Base-by-base conservation (phyloP, 1,284 basidiomycete genomes). In the Fomitopsis schrenkii region DNA sequence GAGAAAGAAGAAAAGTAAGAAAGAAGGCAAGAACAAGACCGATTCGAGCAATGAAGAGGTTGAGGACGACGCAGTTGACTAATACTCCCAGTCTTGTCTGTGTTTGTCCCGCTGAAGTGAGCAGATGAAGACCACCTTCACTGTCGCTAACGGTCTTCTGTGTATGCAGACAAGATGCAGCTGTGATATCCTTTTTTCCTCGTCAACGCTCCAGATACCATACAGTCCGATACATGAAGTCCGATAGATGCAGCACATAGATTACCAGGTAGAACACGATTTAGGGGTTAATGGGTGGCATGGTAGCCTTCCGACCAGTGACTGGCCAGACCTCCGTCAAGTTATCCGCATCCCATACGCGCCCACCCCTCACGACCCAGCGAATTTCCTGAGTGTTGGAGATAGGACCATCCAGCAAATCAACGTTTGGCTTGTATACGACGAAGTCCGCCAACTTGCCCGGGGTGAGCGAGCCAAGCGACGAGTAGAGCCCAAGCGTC, bases 361-460 rank as follows among this genome's bases (percentile, higher is more conserved):
- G 78, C 36, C 88, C 87, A 41, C 87, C 87, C 48, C 85, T 76
- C 1, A 79, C 80, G 46, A 90, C 86, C 62, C 80, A 81, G 44
- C 69, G 73, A 52, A 89, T 74, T 17, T 85, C 74, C 54, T 74
- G 73, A 7, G 85, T 84, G 52, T 71, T 68, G 5, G 71, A 76
- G 54, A 89, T 84, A 56, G 82, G 77, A 46, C 74, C 85, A 6
- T 79, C 67, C 15, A 90, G 70, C 28, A 91, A 71, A 67, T 89
- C 79, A 35, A 86, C 76, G 5, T 76, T 83, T 10, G 80, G 78
- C 14, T 81, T 83, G 68, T 87, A 90, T 28, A 90, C 69, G 44
- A 90, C 69, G 60, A 88, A 81, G 68, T 91, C 88, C 1, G 87
- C 88, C 5, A 90, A 80, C 71, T 90, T 90, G 28, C 85, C 86